These are phyloP conservation scores for Tricholoma hemisulphureum DNA, from an alignment of 768 basidiomycete genomes.

Conservation along the genomic window DNA sequence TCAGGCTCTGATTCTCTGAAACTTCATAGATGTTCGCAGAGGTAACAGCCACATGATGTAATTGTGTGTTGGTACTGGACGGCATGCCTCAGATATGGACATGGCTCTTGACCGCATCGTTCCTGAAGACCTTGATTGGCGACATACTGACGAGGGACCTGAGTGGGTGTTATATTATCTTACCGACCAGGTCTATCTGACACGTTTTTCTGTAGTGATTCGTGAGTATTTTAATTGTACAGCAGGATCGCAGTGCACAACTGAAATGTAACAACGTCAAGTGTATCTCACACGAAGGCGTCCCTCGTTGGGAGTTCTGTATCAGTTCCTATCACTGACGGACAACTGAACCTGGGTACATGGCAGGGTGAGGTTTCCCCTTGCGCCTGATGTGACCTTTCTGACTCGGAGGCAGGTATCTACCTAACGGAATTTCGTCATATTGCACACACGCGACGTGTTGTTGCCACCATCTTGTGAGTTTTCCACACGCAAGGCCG, in stretches of 20 bases:
- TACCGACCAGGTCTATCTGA: conserved; percentile 3
- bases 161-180: conserved; percentile 55
- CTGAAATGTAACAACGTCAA: conserved; percentile 25
- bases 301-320: conserved; percentile 82
- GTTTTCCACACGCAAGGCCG: conserved; percentile 17
- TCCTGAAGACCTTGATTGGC: conserved; percentile 79
- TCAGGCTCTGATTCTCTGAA: too few species aligned
- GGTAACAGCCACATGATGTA: conserved; percentile 14
- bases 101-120: conserved; percentile 91
- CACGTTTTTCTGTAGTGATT: conserved; percentile 53
- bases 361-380: conserved; percentile 74
- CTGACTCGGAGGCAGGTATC: conserved; percentile 59
- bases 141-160: conserved; percentile 87
- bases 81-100: conserved; percentile 69
- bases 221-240: conserved; percentile 44
- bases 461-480: conserved; percentile 84
- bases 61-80: background rate
- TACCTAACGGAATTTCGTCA: conserved; percentile 87
- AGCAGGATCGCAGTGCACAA: conserved; percentile 4
- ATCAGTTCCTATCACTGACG: conserved; percentile 80
- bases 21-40: conserved; percentile 34
- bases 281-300: conserved; percentile 89
- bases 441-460: conserved; percentile 55
- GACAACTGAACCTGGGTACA: conserved; percentile 76
- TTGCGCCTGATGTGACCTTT: background rate